These are phyloP conservation scores for Glarea lozoyensis DNA, from an alignment of 495 filamentous ascomycete genomes.

Conservation along the genomic window DNA sequence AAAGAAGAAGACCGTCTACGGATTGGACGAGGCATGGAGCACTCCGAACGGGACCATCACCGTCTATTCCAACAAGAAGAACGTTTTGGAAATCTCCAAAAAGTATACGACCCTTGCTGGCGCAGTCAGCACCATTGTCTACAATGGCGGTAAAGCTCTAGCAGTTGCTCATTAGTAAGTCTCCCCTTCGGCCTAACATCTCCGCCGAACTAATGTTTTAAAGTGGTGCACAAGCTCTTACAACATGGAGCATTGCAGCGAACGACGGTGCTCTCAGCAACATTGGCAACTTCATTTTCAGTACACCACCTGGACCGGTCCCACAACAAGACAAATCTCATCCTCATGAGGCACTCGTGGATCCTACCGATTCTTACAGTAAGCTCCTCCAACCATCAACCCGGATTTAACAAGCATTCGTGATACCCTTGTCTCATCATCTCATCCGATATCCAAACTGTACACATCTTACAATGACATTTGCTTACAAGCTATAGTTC, in stretches of 20 bases:
- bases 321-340: constrained; percentile 58
- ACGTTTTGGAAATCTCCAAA: constrained; percentile 28
- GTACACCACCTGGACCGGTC: constrained; percentile 35
- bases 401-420: too few relatives aligned
- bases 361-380: constrained; percentile 54
- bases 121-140: constrained; percentile 36
- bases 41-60: constrained; percentile 32
- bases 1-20: constrained; percentile 43
- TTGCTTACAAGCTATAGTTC: constrained; percentile 20
- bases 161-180: constrained; percentile 43
- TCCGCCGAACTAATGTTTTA: constrained; percentile 7
- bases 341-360: constrained; percentile 60
- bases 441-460: background rate
- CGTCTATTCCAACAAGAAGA: constrained; percentile 27
- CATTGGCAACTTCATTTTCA: constrained; percentile 44
- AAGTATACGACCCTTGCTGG: constrained; percentile 26
- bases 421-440: too few relatives aligned
- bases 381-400: background rate
- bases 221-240: constrained; percentile 14
- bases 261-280: constrained; percentile 23
- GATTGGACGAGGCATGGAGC: constrained; percentile 45
- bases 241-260: constrained; percentile 11
- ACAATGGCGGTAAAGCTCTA: constrained; percentile 28
- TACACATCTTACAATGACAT: background rate
- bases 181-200: background rate